Percentiles rank a stretch among this genome's conserved stretches.
phyloP scores from a whole-genome alignment of 164 flowering plant genomes.

The Vitis rupestris region DNA sequence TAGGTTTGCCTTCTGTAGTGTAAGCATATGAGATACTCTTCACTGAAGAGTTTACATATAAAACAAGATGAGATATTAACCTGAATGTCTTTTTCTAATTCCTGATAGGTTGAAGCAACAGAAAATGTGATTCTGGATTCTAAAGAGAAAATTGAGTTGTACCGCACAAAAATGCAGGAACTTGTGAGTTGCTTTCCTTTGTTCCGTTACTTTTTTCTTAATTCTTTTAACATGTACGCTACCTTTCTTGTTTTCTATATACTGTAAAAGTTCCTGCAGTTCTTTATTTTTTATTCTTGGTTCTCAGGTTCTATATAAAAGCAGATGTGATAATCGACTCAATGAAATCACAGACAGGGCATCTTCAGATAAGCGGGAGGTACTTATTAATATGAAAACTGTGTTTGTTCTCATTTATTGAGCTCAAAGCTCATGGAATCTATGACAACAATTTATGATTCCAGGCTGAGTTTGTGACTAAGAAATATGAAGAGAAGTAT shows the following conservation, averaged over 20 bases:
- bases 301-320: slow-evolving; percentile 77
- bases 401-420: not conserved
- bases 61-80: not conserved
- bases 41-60: too few species aligned
- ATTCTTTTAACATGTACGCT: not conserved
- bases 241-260: not conserved
- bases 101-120: slow-evolving; percentile 39
- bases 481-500: slow-evolving; percentile 95
- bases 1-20: not conserved
- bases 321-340: slow-evolving; percentile 88
- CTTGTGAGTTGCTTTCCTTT: slow-evolving; percentile 53
- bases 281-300: not conserved
- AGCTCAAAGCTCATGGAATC: not conserved
- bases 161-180: slow-evolving; percentile 76
- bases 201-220: not conserved
- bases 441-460: slow-evolving; percentile 10
- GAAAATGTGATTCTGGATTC: slow-evolving; percentile 58
- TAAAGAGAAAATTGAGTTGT: slow-evolving; percentile 65
- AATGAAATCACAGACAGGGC: slow-evolving; percentile 94
- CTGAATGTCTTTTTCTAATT: not conserved
- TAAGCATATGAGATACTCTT: not conserved
- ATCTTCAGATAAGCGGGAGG: slow-evolving; percentile 84
- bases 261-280: too few species aligned
- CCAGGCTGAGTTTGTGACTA: slow-evolving; percentile 75
- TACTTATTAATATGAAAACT: slow-evolving; percentile 19